Evolutionary conservation across 2,329 filamentous ascomycete species (phyloP).

Genomic region (Zymoseptoria tritici): DNA sequence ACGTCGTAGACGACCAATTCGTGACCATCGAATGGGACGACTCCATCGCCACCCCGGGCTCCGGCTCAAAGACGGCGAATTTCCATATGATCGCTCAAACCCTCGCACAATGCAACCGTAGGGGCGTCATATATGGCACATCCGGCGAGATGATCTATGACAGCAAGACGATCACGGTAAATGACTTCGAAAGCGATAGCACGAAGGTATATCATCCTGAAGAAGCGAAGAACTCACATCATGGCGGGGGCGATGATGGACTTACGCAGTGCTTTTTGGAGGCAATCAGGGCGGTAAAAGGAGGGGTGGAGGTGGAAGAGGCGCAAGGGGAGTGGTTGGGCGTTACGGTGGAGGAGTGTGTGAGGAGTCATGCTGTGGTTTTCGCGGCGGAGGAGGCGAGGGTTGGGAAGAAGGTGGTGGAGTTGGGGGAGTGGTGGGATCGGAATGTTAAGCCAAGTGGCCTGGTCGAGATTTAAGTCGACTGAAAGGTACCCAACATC

Average conservation of each 20-base stretch:
- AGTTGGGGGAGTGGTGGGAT: constrained; percentile 39
- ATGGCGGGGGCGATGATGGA: constrained; percentile 74
- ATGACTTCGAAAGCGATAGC: constrained; percentile 58
- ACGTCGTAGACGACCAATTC: constrained; percentile 86
- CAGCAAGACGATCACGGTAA: constrained; percentile 65
- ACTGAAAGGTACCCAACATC: too few relatives aligned
- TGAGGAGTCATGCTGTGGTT: constrained; percentile 86
- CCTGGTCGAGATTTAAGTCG: too few relatives aligned
- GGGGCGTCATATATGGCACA: constrained; percentile 80
- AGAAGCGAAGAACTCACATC: constrained; percentile 43
- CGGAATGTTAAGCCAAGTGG: too few relatives aligned
- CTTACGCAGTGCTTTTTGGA: constrained; percentile 74
- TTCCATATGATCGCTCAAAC: constrained; percentile 95
- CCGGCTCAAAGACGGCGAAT: constrained; percentile 70
- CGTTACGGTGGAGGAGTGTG: constrained; percentile 75
- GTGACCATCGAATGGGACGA: constrained; percentile 87
- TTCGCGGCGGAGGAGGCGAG: constrained; percentile 91
- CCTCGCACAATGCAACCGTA: constrained; percentile 75
- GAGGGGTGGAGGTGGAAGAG: constrained; percentile 55
- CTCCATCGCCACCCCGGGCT: constrained; percentile 20
- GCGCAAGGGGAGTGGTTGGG: constrained; percentile 73
- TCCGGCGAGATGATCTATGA: constrained; percentile 81
- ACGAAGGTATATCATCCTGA: constrained; percentile 54
- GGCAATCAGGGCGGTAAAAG: constrained; percentile 74
- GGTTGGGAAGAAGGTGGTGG: constrained; percentile 58